phyloP scores from a whole-genome alignment of 257 asterid species.

The Penstemon newberryi region DNA sequence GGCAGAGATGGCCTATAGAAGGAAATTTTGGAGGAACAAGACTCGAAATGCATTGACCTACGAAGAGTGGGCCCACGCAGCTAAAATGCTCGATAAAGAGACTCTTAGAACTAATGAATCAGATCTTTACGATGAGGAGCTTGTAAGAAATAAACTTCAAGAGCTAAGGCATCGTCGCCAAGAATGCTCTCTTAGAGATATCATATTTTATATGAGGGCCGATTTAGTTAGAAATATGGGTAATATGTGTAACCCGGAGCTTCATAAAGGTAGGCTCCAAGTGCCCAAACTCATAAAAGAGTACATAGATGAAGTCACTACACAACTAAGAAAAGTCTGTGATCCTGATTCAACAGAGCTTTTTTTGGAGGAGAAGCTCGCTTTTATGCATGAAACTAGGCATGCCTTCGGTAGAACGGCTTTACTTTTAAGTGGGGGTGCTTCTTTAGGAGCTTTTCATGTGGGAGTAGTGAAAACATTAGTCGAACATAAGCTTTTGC shows the following conservation, averaged over 20 bases:
- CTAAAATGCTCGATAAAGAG: slow-evolving; percentile 86
- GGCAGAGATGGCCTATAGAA: slow-evolving; percentile 90
- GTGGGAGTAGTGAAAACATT: slow-evolving; percentile 88
- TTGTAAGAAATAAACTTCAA: slow-evolving; percentile 75
- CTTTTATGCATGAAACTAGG: slow-evolving; percentile 94
- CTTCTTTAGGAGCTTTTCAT: slow-evolving; percentile 92
- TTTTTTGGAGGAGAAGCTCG: slow-evolving; percentile 85
- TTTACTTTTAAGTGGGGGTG: slow-evolving; percentile 90
- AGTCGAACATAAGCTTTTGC: slow-evolving; percentile 88
- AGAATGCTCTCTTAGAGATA: slow-evolving; percentile 88
- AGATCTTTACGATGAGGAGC: slow-evolving; percentile 84
- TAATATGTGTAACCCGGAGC: slow-evolving; percentile 94
- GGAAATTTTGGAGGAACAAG: slow-evolving; percentile 95
- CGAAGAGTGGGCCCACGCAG: slow-evolving; percentile 99
- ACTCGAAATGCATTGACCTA: slow-evolving; percentile 86
- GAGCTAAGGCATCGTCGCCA: slow-evolving; percentile 86
- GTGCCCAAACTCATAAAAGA: slow-evolving; percentile 89
- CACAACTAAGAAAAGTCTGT: slow-evolving; percentile 89
- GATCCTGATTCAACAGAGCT: slow-evolving; percentile 89
- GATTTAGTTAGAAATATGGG: slow-evolving; percentile 87
- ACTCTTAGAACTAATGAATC: slow-evolving; percentile 68
- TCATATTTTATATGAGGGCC: slow-evolving; percentile 88
- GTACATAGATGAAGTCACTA: slow-evolving; percentile 87
- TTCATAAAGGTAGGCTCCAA: slow-evolving; percentile 85
- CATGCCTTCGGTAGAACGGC: slow-evolving; percentile 98